Evolutionary conservation across 192 early-diverging fungal genomes (phyloP).

Genomic region (Entomortierella parvispora): DNA sequence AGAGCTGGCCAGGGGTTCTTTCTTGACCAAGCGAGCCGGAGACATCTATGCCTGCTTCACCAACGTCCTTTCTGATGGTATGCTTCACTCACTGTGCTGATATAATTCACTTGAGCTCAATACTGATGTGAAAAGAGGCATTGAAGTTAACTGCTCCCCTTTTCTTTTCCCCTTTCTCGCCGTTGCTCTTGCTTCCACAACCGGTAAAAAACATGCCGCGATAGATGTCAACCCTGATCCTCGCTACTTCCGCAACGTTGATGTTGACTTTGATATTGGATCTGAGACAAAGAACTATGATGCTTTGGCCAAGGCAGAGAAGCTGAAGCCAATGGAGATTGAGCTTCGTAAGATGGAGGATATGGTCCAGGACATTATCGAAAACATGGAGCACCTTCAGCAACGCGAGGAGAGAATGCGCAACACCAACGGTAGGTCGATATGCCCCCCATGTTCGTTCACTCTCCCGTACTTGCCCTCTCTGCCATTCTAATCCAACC

Average conservation of each 20-base stretch:
- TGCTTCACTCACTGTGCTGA: not conserved
- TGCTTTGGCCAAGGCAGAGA: slow-evolving; percentile 77
- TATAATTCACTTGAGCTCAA: no score
- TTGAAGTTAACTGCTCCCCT: no score
- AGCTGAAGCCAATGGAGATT: slow-evolving; percentile 88
- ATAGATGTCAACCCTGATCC: slow-evolving; percentile 61
- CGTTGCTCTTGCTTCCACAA: not conserved
- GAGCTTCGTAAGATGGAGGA: slow-evolving; percentile 86
- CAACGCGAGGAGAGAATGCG: slow-evolving; percentile 85
- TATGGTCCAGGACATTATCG: slow-evolving; percentile 78
- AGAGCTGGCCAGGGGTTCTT: slow-evolving; percentile 69
- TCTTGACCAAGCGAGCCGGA: slow-evolving; percentile 87
- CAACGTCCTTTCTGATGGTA: slow-evolving; percentile 71
- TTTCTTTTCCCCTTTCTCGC: not conserved
- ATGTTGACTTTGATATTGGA: slow-evolving; percentile 86
- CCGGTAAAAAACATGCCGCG: not conserved
- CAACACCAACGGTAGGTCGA: slow-evolving; percentile 80
- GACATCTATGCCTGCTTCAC: slow-evolving; percentile 90
- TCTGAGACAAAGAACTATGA: slow-evolving; percentile 84
- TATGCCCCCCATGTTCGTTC: not conserved
- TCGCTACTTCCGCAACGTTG: slow-evolving; percentile 70
- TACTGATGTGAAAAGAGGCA: no score
- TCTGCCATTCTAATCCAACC: not conserved
- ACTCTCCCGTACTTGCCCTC: not conserved
- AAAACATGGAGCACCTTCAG: slow-evolving; percentile 88